Evolutionary conservation across 495 filamentous ascomycete species (phyloP).

Genomic region (Annulohypoxylon maeteangense): DNA sequence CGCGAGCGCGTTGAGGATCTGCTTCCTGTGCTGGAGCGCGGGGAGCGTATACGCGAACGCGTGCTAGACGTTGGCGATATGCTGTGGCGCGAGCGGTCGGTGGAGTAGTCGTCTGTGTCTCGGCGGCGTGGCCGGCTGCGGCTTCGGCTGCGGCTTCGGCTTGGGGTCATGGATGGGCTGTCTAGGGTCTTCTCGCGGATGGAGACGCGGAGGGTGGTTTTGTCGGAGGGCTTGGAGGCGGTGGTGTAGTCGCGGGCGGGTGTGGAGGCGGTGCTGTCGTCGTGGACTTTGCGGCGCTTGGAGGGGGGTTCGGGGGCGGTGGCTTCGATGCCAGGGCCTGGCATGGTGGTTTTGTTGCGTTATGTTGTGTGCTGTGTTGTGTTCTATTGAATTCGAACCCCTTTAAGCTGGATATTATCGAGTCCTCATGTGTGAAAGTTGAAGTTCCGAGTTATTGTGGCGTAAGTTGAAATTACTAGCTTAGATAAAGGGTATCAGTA

Average conservation of each 20-base stretch:
- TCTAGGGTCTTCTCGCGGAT: constrained; percentile 52
- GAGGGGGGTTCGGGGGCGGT: constrained; percentile 53
- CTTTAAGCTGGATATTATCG: not conserved
- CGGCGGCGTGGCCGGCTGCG: constrained; percentile 19
- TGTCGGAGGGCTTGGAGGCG: constrained; percentile 36
- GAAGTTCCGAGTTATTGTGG: not conserved
- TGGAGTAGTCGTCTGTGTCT: constrained; percentile 52
- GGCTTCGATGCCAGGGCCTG: constrained; percentile 48
- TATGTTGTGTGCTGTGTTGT: too few species aligned
- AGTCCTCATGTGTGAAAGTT: not conserved
- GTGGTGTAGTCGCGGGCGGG: constrained; percentile 47
- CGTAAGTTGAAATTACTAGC: not conserved
- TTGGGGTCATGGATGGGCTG: constrained; percentile 48
- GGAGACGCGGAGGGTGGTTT: constrained; percentile 49
- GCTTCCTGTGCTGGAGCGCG: constrained; percentile 54
- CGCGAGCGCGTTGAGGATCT: constrained; percentile 29
- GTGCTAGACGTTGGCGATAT: constrained; percentile 45
- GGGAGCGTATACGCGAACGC: constrained; percentile 46
- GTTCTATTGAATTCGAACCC: not conserved
- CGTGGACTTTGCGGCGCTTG: constrained; percentile 67
- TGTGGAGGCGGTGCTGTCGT: constrained; percentile 53
- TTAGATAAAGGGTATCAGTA: not conserved
- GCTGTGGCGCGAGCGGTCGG: constrained; percentile 45
- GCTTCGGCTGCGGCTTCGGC: constrained; percentile 41
- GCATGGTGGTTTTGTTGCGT: constrained; percentile 46